Evolutionary conservation across 1,139 yeast genomes (phyloP), one percentile per base, ranked within the genome.

Genomic region (Pichia sp.): DNA sequence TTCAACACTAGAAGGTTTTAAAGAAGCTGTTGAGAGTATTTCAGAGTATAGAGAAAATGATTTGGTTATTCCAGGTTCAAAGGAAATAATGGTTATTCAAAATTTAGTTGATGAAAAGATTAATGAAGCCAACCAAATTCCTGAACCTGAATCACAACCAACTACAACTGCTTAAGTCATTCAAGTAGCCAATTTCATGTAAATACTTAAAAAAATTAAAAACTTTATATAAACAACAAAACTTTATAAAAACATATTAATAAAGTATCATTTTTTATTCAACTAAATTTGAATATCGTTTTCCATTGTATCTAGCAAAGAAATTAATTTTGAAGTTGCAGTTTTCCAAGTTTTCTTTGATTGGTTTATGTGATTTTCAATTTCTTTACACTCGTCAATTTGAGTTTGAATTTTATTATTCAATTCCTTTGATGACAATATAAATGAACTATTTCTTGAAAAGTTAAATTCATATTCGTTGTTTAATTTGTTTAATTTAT

Each of bases 21-120:
- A 63, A 44, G 63, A 57, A 46, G 70, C 70, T 7, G 59, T 65
- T 49, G 58, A 58, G 30, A 64, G 64, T 56, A 67, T 67, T 48
- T 59, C 61, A 29, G 69, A 65, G 49, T 67, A 67, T 55, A 64
- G 70, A 57, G 51, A 56, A 46, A 61, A 63, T 48, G 62, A 60
- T n/a, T 58, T 66, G 38, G 57, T 56, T 42, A 62, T 67, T 47
- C 70, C 70, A 27, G 64, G 62, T 45, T 63, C 66, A 30, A 66
- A 66, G 52, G 70, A 67, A 55, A 62, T 66, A 45, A 61, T 56
- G 48, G 69, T 67, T 49, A 67, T 67, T 44, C 67, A 67, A 56
- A 65, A 64, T 43, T 63, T 67, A 45, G 62, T 67, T 45, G 57
- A 62, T 31, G 69, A 65, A 47, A 65, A 66, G 55, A 56, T 65